Base-by-base conservation (phyloP, 179 eudicot species). In the Amaranthus tricolor region DNA sequence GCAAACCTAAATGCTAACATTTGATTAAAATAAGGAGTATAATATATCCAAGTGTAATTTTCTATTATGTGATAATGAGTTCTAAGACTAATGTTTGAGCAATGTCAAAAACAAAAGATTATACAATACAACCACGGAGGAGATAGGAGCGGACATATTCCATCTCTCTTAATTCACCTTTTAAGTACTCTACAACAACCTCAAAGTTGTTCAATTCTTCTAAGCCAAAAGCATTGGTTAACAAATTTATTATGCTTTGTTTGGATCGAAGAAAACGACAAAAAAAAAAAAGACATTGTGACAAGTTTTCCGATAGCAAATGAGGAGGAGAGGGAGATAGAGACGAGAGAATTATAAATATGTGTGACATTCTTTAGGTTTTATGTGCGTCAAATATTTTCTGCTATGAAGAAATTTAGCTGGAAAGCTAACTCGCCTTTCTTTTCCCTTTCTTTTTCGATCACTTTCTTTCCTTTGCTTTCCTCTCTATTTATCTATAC, bases 131-230 rank as follows among this genome's bases (percentile, higher is more conserved):
- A 59, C 45, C 21, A 65, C 55, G 47, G 15, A 82, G 80, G 76
- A 80, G 76, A 78, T 78, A 78, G 85, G 85, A 75, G 85, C 78
- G 80, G 85, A 82, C 71, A 82, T 43, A 60, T 71, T 82, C 85
- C 85, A 75, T 82, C 85, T 82, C 85, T 78, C 85, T 78, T 62
- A 78, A 71, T 53, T 7, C 82, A 71, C 82, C 74, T 75, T 15
- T 53, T 51, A 12, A 53, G 24, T 59, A 40, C 56, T 55, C 62
- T 56, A 47, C 31, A 24, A 24, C 31, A 24, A 24, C 31, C 31
- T 24, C 31, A 1, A 24, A 24, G 31, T 24, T 24, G 31, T 24
- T 24, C 31, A 24, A 24, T 24, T 24, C 31, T 24, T 24, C 31
- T 24, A 24, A 24, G 31, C 31, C 31, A 24, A 24, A 24, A 1